Evolutionary conservation across 1,139 yeast genomes (phyloP), one percentile per base, ranked within the genome.

Genomic region (Scheffersomyces illinoinensis): DNA sequence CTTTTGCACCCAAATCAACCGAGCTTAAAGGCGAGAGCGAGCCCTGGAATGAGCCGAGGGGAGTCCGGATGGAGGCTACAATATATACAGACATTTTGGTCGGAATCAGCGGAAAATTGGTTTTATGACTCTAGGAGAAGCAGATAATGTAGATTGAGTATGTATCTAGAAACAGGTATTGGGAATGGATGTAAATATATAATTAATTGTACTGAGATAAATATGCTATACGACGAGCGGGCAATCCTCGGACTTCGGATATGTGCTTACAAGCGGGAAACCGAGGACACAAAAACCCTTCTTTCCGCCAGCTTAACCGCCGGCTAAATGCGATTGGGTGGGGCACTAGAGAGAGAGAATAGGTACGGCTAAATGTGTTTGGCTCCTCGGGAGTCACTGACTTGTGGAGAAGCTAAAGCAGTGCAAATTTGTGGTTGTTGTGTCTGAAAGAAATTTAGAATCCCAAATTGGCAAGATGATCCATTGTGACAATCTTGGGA

Each of bases 31-130:
- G 33, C 17, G 39, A n/a, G 20, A 51, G 53, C 46, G 39, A 23
- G 20, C 53, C 53, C 14, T 51, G 39, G 21, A 51, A 51, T 21
- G 53, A 51, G 24, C 51, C 51, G 24, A 48, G 26, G 51, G 51
- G 51, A 8, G 51, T 48, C 17, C 51, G 51, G 51, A 24, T 48
- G 17, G 51, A 48, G 24, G 51, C 51, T 20, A 48, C 51, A 18
- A 48, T 48, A 48, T 48, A 48, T 20, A 48, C 51, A 14, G 51
- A 50, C 56, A 54, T 54, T 33, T 7, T 33, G 17, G 43, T 33
- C 43, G 17, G 14, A 33, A 33, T 33, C 14, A 33, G 43, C 43
- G 43, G 43, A 33, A 33, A 33, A 2, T 33, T 10, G 43, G 17
- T 33, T 12, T 7, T 33, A 33, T 33, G 2, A 33, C 43, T 33